Conservation (phyloP, 108 stramenopile genomes). For the Nannochloropsis oceanica region DNA sequence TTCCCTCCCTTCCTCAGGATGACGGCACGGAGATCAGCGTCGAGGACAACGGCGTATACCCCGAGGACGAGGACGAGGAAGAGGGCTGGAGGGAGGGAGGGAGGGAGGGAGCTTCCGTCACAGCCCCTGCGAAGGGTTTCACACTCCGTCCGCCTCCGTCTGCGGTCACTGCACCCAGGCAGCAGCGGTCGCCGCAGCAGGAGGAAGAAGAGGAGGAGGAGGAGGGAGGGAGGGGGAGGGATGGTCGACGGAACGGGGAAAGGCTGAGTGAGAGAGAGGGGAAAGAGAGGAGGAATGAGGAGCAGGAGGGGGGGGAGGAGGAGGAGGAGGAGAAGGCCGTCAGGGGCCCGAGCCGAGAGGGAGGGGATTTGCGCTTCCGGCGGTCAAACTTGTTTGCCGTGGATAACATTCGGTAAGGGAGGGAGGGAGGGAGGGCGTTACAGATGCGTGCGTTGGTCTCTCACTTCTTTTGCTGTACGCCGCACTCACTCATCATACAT, state of each 20-base stretch:
- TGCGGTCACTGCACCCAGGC: neutral
- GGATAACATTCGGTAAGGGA: neutral
- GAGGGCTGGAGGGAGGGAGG: neutral
- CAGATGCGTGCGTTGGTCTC: neutral
- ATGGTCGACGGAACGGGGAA: neutral
- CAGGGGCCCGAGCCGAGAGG: neutral
- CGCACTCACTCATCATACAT: neutral
- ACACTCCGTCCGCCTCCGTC: too few relatives aligned
- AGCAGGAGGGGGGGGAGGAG: neutral
- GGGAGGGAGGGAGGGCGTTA: too few relatives aligned
- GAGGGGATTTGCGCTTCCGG: neutral
- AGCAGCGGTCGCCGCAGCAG: too few relatives aligned
- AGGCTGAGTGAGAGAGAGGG: neutral
- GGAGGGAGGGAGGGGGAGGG: neutral
- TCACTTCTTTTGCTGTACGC: neutral
- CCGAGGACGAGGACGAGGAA: neutral
- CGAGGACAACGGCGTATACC: neutral
- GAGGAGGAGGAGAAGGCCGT: neutral
- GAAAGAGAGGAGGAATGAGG: neutral
- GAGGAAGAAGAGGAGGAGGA: neutral
- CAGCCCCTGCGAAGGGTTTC: neutral
- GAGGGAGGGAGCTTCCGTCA: neutral
- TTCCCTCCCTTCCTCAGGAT: neutral
- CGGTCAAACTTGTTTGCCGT: neutral
- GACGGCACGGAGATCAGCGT: neutral